A percentile compares a stretch with the other conserved stretches of the same genome.
These are phyloP conservation scores for Phialemoniopsis sp. DNA, from an alignment of 2,329 filamentous ascomycete species.

Conservation along the genomic window DNA sequence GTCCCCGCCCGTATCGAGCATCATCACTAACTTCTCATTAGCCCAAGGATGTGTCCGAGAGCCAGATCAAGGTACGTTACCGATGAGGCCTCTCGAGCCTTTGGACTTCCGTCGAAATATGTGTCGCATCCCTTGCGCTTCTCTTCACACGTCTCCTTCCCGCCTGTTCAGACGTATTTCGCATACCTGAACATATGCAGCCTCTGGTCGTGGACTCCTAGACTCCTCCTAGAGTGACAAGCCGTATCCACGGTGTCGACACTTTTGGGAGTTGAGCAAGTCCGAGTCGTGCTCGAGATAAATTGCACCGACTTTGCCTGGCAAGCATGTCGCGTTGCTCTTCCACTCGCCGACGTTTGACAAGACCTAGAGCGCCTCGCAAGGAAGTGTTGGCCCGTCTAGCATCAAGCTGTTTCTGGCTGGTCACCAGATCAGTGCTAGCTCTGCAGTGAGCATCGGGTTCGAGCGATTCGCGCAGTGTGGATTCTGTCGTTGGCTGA, in stretches of 20 bases:
- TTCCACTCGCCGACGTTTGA: too few relatives aligned
- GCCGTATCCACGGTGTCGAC: too few relatives aligned
- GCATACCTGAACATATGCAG: too few relatives aligned
- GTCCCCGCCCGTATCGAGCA: background rate
- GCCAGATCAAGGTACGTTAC: slow-evolving; percentile 99
- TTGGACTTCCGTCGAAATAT: slow-evolving; percentile 68
- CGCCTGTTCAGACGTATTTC: too few relatives aligned
- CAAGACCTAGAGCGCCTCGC: too few relatives aligned
- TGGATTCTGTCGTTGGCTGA: background rate
- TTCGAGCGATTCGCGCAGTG: slow-evolving; percentile 2
- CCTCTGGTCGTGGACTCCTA: too few relatives aligned
- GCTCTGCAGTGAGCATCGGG: slow-evolving; percentile 18
- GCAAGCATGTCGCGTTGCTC: too few relatives aligned
- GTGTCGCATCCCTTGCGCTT: slow-evolving; percentile 16
- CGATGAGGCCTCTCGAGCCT: slow-evolving; percentile 65
- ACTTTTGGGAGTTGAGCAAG: slow-evolving; percentile 10
- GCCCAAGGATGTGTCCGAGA: slow-evolving; percentile 95
- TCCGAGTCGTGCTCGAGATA: slow-evolving; percentile 6
- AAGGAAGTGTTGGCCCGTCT: too few relatives aligned
- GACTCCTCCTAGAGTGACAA: too few relatives aligned
- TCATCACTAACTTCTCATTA: slow-evolving; percentile 47
- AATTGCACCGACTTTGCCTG: too few relatives aligned
- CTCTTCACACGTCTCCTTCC: slow-evolving; percentile 11
- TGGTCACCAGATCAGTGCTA: slow-evolving; percentile 18
- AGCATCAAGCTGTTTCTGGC: slow-evolving; percentile 9